Conservation (phyloP, 768 basidiomycete genomes). For the Collybia sp. region DNA sequence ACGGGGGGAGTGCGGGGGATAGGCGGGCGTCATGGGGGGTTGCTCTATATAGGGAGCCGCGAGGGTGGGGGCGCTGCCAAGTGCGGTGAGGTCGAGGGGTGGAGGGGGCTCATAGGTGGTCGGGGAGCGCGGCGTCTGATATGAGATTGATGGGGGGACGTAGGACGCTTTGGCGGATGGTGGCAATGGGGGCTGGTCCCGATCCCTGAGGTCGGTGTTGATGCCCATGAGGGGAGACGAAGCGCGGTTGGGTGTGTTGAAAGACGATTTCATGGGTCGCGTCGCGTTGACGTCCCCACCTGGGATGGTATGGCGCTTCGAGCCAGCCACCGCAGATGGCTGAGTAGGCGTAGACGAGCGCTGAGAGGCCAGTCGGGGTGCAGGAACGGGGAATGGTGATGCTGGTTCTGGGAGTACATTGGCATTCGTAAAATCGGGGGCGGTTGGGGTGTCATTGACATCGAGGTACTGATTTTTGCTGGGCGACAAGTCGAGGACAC, state of each 20-base stretch:
- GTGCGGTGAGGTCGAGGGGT: constrained; percentile 11
- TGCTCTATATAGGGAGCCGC: constrained; percentile 5
- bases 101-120: constrained; percentile 52
- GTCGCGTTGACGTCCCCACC: constrained; percentile 24
- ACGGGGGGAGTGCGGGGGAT: constrained; percentile 57
- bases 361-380: constrained; percentile 15
- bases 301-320: constrained; percentile 51
- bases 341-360: constrained; percentile 18
- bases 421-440: constrained; percentile 23
- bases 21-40: constrained; percentile 62
- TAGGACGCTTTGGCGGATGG: constrained; percentile 24
- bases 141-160: constrained; percentile 24
- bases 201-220: constrained; percentile 12
- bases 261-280: constrained; percentile 16
- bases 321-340: constrained; percentile 45
- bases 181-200: constrained; percentile 19
- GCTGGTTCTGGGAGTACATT: constrained; percentile 68
- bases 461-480: constrained; percentile 26
- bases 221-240: constrained; percentile 18
- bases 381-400: constrained; percentile 66
- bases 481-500: constrained; percentile 70
- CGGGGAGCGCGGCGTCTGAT: constrained; percentile 39
- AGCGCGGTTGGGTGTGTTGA: constrained; percentile 11
- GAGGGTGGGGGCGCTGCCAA: constrained; percentile 14
- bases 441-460: constrained; percentile 25